These are phyloP conservation scores for Xylariomycetidae sp. DNA, from an alignment of 2,329 filamentous ascomycete genomes.

Conservation along the genomic window DNA sequence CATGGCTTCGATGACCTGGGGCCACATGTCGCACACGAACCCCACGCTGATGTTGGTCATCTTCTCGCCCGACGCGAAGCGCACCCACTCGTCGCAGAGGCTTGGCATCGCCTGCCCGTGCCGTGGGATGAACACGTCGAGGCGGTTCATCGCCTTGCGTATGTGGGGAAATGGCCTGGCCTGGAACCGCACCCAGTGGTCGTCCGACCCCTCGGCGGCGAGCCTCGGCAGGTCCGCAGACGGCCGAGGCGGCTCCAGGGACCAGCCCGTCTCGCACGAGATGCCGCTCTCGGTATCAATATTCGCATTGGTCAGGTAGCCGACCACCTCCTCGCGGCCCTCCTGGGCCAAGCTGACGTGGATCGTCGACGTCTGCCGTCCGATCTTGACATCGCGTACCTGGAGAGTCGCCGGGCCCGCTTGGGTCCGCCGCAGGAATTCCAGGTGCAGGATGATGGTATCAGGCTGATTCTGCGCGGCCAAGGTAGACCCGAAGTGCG, in stretches of 20 bases:
- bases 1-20: conserved; percentile 21
- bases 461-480: conserved; percentile 24
- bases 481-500: conserved; percentile 27
- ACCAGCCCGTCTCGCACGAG: conserved; percentile 46
- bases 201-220: conserved; percentile 21
- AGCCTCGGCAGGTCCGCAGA: conserved; percentile 17
- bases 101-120: conserved; percentile 15
- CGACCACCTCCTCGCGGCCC: conserved; percentile 56
- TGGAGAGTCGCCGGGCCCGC: conserved; percentile 21
- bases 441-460: conserved; percentile 23
- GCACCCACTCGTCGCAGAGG: conserved; percentile 25
- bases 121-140: conserved; percentile 19
- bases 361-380: conserved; percentile 30
- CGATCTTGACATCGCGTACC: conserved; percentile 28
- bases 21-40: conserved; percentile 25
- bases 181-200: conserved; percentile 15
- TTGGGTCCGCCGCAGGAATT: conserved; percentile 28
- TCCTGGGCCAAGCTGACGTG: conserved; percentile 25
- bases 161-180: conserved; percentile 17
- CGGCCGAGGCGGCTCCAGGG: conserved; percentile 31
- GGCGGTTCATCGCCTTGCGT: conserved; percentile 19
- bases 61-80: conserved; percentile 21
- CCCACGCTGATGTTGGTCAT: conserved; percentile 22
- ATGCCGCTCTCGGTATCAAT: conserved; percentile 53
- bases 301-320: conserved; percentile 62